Evolutionary conservation across 768 basidiomycete species (phyloP).

Genomic region (Russula ochroleuca): DNA sequence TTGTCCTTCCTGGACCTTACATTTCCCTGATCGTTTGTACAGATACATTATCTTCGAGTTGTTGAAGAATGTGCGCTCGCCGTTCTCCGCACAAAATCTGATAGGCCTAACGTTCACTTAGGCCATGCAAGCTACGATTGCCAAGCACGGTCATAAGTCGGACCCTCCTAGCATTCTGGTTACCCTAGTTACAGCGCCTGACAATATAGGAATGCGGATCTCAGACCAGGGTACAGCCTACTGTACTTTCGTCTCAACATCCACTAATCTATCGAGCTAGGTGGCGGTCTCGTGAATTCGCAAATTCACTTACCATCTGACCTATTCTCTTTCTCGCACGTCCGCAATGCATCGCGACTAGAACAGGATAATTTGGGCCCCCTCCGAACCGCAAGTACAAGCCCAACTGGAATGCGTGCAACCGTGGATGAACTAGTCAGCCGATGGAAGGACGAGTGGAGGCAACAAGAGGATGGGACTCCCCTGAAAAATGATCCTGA

Average conservation of each 20-base stretch:
- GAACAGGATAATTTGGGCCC: slow-evolving; percentile 64
- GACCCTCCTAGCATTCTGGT: slow-evolving; percentile 59
- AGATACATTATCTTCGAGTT: slow-evolving; percentile 87
- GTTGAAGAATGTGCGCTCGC: slow-evolving; percentile 73
- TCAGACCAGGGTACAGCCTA: slow-evolving; percentile 72
- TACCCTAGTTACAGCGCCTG: slow-evolving; percentile 69
- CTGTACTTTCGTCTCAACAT: not conserved
- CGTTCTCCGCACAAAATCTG: not conserved
- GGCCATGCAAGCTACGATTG: slow-evolving; percentile 68
- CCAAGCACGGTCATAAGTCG: slow-evolving; percentile 44
- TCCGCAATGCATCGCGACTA: slow-evolving; percentile 69
- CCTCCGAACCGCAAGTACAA: slow-evolving; percentile 56
- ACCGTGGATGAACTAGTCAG: slow-evolving; percentile 78
- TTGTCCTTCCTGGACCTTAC: not conserved
- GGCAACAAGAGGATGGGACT: slow-evolving; percentile 28
- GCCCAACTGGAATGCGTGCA: slow-evolving; percentile 60
- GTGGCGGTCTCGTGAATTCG: slow-evolving; percentile 61
- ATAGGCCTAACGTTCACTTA: slow-evolving; percentile 31
- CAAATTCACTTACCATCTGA: slow-evolving; percentile 64
- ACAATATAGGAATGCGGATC: slow-evolving; percentile 76
- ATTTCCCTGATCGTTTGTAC: not conserved
- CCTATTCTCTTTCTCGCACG: slow-evolving; percentile 85
- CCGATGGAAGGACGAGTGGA: slow-evolving; percentile 39
- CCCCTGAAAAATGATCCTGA: slow-evolving; percentile 38
- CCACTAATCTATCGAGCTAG: slow-evolving; percentile 37